Evolutionary conservation across 495 filamentous ascomycete genomes (phyloP).

Genomic region (Tuber aestivum): DNA sequence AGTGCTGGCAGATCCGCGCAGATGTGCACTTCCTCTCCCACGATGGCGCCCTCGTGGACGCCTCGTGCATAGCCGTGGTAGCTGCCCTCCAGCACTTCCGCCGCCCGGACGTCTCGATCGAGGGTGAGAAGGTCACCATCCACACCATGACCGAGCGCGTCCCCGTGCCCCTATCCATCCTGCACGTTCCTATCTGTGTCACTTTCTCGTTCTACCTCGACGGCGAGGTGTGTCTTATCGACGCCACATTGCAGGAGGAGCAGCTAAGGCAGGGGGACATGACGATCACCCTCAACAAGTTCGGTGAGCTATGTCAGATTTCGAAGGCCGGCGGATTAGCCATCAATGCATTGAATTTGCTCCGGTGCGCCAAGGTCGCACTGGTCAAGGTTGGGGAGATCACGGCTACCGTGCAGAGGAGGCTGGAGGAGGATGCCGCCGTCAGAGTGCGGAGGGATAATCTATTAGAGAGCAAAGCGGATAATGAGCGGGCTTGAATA

Average conservation of each 20-base stretch:
- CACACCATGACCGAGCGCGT: slow-evolving; percentile 79
- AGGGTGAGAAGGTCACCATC: slow-evolving; percentile 72
- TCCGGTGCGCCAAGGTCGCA: slow-evolving; percentile 64
- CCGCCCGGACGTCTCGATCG: slow-evolving; percentile 76
- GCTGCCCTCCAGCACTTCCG: slow-evolving; percentile 83
- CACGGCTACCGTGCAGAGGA: slow-evolving; percentile 61
- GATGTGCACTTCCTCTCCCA: slow-evolving; percentile 84
- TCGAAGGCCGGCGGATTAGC: slow-evolving; percentile 78
- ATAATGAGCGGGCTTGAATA: slow-evolving; percentile 53
- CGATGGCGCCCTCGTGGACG: slow-evolving; percentile 82
- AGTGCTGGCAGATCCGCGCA: slow-evolving; percentile 82
- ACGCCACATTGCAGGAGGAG: slow-evolving; percentile 78
- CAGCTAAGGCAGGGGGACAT: slow-evolving; percentile 76
- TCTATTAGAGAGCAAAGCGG: slow-evolving; percentile 72
- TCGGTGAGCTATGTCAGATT: slow-evolving; percentile 86
- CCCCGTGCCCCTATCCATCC: slow-evolving; percentile 78
- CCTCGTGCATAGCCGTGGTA: slow-evolving; percentile 76
- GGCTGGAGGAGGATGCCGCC: slow-evolving; percentile 68
- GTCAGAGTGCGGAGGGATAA: slow-evolving; percentile 64
- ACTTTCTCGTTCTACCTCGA: slow-evolving; percentile 76
- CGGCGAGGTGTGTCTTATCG: slow-evolving; percentile 56
- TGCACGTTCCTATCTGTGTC: slow-evolving; percentile 82
- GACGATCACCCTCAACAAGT: slow-evolving; percentile 76
- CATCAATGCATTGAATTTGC: slow-evolving; percentile 66
- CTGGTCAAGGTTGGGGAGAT: slow-evolving; percentile 73